These are phyloP conservation scores for Pythium utonaiense DNA, from an alignment of 352 stramenopile species.

Conservation along the genomic window DNA sequence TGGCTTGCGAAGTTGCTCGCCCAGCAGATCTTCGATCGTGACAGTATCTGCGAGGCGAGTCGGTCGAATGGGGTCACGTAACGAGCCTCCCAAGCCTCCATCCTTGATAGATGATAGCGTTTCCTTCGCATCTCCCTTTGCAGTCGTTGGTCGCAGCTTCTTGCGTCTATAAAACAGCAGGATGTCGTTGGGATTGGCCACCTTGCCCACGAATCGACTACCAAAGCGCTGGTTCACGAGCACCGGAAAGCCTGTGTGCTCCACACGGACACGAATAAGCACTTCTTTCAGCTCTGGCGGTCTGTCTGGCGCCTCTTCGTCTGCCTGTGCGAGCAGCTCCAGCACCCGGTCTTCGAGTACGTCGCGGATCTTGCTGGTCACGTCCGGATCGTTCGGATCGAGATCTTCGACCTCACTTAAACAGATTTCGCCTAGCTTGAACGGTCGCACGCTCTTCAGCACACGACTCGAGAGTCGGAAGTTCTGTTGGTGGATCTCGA, in stretches of 20 bases:
- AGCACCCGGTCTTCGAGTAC: slow-evolving; percentile 61
- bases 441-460: slow-evolving; percentile 91
- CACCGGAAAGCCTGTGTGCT: slow-evolving; percentile 87
- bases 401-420: slow-evolving; percentile 85
- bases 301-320: slow-evolving; percentile 31
- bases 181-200: slow-evolving; percentile 88
- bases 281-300: slow-evolving; percentile 46
- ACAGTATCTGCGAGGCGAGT: slow-evolving; percentile 49
- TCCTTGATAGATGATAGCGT: slow-evolving; percentile 27
- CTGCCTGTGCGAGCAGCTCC: slow-evolving; percentile 63
- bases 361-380: slow-evolving; percentile 64
- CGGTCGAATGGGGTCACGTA: slow-evolving; percentile 52
- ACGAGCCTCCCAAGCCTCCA: slow-evolving; percentile 3
- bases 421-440: slow-evolving; percentile 91
- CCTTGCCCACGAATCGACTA: slow-evolving; percentile 74
- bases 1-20: slow-evolving; percentile 49
- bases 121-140: slow-evolving; percentile 33
- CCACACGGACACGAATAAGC: slow-evolving; percentile 82
- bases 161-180: slow-evolving; percentile 78
- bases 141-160: slow-evolving; percentile 44
- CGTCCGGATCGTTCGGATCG: slow-evolving; percentile 89
- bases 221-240: slow-evolving; percentile 88
- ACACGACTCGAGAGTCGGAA: slow-evolving; percentile 87
- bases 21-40: slow-evolving; percentile 79
- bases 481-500: slow-evolving; percentile 87